Percentiles rank a stretch among this genome's conserved stretches.
These are phyloP conservation scores for Diaporthe velutina DNA, from an alignment of 2,329 filamentous ascomycete genomes.

Conservation along the genomic window DNA sequence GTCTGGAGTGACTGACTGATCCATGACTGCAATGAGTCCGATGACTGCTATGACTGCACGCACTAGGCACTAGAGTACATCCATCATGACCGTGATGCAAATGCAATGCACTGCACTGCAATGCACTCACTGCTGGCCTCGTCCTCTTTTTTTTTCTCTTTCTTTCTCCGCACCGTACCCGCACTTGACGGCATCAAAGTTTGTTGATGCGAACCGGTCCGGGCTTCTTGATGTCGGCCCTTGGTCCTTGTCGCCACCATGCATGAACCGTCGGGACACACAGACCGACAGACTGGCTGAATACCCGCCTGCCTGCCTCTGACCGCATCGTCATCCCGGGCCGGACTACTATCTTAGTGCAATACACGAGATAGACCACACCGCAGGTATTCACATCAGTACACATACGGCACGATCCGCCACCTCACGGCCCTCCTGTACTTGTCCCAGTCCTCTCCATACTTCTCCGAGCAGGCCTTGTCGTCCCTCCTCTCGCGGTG, in stretches of 20 bases:
- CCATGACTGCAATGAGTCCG: not conserved
- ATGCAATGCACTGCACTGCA: constrained; percentile 12
- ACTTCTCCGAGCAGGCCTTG: constrained; percentile 87
- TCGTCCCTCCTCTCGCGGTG: constrained; percentile 88
- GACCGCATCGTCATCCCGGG: constrained; percentile 10
- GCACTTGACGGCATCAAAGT: not conserved
- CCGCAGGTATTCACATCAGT: constrained; percentile 58
- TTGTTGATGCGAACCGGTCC: constrained; percentile 11
- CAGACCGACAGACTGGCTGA: not conserved
- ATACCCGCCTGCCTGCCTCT: not conserved
- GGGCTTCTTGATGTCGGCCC: not conserved
- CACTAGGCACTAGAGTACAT: no score
- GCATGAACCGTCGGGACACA: not conserved
- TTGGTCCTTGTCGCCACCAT: constrained; percentile 2
- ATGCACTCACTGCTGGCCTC: constrained; percentile 1
- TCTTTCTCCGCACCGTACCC: not conserved
- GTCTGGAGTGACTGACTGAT: not conserved
- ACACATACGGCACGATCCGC: constrained; percentile 84
- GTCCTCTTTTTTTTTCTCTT: no score
- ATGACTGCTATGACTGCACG: not conserved
- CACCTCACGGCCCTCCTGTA: constrained; percentile 84
- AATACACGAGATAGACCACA: no score
- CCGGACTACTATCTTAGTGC: not conserved
- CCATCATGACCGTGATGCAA: no score
- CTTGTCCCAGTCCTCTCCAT: constrained; percentile 86